These are phyloP conservation scores for Fraxinus sp. DNA, from an alignment of 305 asterid genomes.

Conservation along the genomic window DNA sequence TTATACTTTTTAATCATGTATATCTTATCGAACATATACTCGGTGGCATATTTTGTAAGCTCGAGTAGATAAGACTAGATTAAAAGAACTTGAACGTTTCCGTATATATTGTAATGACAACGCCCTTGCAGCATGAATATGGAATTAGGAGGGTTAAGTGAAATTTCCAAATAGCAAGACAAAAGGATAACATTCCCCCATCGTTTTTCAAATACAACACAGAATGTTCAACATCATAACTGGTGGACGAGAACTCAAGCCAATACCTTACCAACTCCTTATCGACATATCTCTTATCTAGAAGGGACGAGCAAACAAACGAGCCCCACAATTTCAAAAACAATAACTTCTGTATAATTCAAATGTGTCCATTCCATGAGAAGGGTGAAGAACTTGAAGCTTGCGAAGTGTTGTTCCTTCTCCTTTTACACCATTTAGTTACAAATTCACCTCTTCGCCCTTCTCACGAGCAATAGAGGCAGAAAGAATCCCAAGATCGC, in stretches of 20 bases:
- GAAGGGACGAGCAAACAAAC: neutral
- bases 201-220: neutral
- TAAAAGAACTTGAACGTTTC: neutral
- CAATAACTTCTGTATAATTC: neutral
- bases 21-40: neutral
- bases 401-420: neutral
- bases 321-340: neutral
- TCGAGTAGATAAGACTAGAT: neutral
- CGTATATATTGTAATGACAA: neutral
- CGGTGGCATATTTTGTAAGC: neutral
- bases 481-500: slow-evolving; percentile 87
- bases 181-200: neutral
- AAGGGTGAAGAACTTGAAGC: neutral
- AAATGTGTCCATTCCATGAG: neutral
- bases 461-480: slow-evolving; percentile 92
- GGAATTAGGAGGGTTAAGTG: neutral
- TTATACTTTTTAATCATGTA: no score
- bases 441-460: slow-evolving; percentile 57
- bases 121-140: neutral
- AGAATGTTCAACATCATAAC: neutral
- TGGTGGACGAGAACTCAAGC: neutral
- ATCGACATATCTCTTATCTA: neutral
- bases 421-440: slow-evolving; percentile 7
- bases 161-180: neutral
- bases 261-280: neutral